Percentiles rank a stretch among this genome's conserved stretches.
Conservation (phyloP, 768 basidiomycete species). For the Favolaschia claudopus region DNA sequence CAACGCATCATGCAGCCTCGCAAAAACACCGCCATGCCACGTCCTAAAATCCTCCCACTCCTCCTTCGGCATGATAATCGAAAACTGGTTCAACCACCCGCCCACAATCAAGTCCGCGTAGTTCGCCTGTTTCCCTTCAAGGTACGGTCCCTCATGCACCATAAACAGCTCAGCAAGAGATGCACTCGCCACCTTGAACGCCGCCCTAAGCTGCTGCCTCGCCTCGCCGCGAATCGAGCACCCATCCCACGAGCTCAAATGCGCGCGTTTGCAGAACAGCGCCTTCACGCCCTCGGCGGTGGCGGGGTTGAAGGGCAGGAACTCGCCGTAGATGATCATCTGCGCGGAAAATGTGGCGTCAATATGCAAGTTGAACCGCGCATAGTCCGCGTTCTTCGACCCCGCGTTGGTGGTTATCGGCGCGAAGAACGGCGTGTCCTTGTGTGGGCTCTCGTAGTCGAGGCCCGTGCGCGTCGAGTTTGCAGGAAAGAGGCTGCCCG, state of each 20-base stretch:
- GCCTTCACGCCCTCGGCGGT: slow-evolving; percentile 7
- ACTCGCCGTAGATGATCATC: background rate
- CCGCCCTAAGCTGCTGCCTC: background rate
- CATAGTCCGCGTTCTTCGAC: slow-evolving; percentile 3
- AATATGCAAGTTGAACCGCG: slow-evolving; percentile 14
- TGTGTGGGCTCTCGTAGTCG: slow-evolving; percentile 16
- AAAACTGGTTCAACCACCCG: slow-evolving; percentile 11
- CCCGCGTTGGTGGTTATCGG: background rate
- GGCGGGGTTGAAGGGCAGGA: slow-evolving; percentile 9
- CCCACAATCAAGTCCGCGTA: slow-evolving; percentile 21
- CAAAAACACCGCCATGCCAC: slow-evolving; percentile 23
- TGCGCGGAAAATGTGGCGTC: slow-evolving; percentile 10
- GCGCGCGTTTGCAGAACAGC: slow-evolving; percentile 8
- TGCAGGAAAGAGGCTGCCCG: slow-evolving; percentile 33
- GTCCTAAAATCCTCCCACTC: slow-evolving; percentile 16
- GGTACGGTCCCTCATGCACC: slow-evolving; percentile 13
- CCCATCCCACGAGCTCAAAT: slow-evolving; percentile 2
- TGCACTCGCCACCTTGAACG: background rate
- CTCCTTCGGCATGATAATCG: background rate
- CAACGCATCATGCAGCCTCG: slow-evolving; percentile 12
- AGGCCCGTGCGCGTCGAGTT: slow-evolving; percentile 5
- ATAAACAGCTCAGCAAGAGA: slow-evolving; percentile 6
- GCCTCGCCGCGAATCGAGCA: background rate
- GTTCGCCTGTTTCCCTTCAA: slow-evolving; percentile 12
- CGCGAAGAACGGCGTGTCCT: slow-evolving; percentile 7